Evolutionary conservation across 495 filamentous ascomycete genomes (phyloP).

Genomic region (Coniosporium apollinis): DNA sequence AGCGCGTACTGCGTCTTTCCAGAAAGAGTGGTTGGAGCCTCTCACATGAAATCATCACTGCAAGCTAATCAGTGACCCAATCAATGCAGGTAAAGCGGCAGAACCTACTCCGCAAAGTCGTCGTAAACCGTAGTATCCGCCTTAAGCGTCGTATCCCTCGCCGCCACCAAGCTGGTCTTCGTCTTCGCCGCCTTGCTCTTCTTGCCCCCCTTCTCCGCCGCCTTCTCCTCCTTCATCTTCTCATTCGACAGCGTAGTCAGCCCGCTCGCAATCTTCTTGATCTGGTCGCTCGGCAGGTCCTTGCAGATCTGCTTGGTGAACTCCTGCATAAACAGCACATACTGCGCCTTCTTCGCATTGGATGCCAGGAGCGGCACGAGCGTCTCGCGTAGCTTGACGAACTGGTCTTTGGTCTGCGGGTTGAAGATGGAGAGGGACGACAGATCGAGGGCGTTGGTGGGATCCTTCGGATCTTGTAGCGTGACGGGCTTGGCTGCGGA

Average conservation of each 20-base stretch:
- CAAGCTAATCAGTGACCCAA: background rate
- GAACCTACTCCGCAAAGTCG: constrained; percentile 61
- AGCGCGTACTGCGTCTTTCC: too few relatives aligned
- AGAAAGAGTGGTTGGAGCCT: background rate
- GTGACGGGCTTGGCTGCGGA: constrained; percentile 44
- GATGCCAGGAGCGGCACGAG: constrained; percentile 56
- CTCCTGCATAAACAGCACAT: constrained; percentile 75
- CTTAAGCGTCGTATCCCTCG: constrained; percentile 40
- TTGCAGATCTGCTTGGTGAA: constrained; percentile 74
- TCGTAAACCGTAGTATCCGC: constrained; percentile 62
- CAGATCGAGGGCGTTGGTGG: constrained; percentile 65
- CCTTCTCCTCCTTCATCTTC: constrained; percentile 98
- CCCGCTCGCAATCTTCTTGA: constrained; percentile 81
- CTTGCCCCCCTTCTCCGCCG: constrained; percentile 84
- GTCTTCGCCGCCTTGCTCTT: constrained; percentile 92
- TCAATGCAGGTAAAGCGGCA: background rate
- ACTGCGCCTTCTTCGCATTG: constrained; percentile 79
- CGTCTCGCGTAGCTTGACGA: constrained; percentile 52
- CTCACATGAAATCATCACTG: constrained; percentile 28
- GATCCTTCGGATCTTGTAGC: constrained; percentile 47
- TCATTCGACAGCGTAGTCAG: constrained; percentile 82
- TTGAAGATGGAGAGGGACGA: constrained; percentile 69
- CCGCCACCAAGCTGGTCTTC: constrained; percentile 65
- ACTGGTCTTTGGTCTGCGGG: constrained; percentile 71
- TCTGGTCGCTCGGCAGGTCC: constrained; percentile 76